Evolutionary conservation across 73 alveolate genomes (phyloP).

Genomic region (Paramecium pentaurelia): DNA sequence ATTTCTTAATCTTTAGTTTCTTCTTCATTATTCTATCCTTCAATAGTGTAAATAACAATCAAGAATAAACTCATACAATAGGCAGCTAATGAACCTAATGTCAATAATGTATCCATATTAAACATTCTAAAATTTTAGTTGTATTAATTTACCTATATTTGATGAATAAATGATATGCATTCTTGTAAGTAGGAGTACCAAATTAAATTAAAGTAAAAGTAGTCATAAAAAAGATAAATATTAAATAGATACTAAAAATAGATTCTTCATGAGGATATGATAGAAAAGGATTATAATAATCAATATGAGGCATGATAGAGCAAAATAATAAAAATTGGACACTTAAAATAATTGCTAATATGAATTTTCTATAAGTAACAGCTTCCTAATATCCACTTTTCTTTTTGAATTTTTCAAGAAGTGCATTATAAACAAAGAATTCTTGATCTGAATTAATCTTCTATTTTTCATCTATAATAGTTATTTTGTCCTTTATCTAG

Average conservation of each 20-base stretch:
- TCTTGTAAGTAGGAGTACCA: constrained; percentile 34
- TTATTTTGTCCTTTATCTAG: background rate
- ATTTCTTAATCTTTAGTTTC: background rate
- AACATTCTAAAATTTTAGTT: background rate
- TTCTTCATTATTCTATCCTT: background rate
- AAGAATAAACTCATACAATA: constrained; percentile 51
- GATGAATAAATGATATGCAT: background rate
- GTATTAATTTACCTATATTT: background rate
- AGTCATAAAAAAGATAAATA: constrained; percentile 31
- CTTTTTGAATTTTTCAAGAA: background rate
- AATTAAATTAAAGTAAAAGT: constrained; percentile 8
- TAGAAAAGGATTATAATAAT: background rate
- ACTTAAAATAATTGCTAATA: background rate
- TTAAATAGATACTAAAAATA: constrained; percentile 15
- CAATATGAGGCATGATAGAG: constrained; percentile 25
- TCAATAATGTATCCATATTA: constrained; percentile 60
- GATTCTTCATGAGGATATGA: constrained; percentile 14
- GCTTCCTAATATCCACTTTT: background rate
- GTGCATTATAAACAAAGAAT: background rate
- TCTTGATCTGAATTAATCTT: background rate
- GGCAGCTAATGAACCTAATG: constrained; percentile 58
- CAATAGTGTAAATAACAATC: background rate
- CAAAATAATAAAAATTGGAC: background rate
- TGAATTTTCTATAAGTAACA: background rate
- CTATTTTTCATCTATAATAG: background rate